Evolutionary conservation across 225 moss, liverwort and hornwort genomes (phyloP).

Genomic region (Polytrichum formosum): DNA sequence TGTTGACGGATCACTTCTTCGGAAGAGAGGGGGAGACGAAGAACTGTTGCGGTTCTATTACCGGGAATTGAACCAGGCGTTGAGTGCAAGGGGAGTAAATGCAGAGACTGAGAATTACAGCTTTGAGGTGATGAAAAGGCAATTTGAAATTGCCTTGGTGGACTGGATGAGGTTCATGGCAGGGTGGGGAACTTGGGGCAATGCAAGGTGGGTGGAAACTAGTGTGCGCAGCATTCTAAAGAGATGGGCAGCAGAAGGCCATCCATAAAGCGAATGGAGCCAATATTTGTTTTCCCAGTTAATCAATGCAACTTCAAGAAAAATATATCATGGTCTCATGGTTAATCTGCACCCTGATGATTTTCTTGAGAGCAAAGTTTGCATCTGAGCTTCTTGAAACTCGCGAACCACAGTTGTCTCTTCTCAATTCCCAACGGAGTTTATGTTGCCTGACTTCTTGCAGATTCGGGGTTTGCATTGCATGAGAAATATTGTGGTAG

Average conservation of each 20-base stretch:
- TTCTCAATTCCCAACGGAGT: too few relatives aligned
- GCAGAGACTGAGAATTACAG: constrained; percentile 22
- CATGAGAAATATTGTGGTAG: too few relatives aligned
- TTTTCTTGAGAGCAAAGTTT: too few relatives aligned
- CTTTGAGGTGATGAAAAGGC: constrained; percentile 27
- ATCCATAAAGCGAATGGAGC: background rate
- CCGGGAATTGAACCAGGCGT: constrained; percentile 22
- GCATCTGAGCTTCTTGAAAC: too few relatives aligned
- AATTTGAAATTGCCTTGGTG: constrained; percentile 48
- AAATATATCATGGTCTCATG: too few relatives aligned
- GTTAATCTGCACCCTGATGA: too few relatives aligned
- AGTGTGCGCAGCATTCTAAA: constrained; percentile 33
- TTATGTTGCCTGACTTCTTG: too few relatives aligned
- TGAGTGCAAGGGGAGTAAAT: constrained; percentile 11
- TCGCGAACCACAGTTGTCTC: too few relatives aligned
- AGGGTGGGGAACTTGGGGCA: constrained; percentile 55
- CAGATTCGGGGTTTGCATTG: too few relatives aligned
- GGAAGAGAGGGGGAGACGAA: constrained; percentile 31
- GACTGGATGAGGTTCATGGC: constrained; percentile 63
- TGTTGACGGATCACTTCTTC: constrained; percentile 38
- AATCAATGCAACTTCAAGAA: too few relatives aligned
- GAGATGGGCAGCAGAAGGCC: constrained; percentile 15
- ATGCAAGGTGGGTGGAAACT: constrained; percentile 45
- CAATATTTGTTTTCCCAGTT: too few relatives aligned
- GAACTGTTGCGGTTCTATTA: constrained; percentile 34